phyloP scores from a whole-genome alignment of 1,139 yeast species.

The Candida mesenterica region DNA sequence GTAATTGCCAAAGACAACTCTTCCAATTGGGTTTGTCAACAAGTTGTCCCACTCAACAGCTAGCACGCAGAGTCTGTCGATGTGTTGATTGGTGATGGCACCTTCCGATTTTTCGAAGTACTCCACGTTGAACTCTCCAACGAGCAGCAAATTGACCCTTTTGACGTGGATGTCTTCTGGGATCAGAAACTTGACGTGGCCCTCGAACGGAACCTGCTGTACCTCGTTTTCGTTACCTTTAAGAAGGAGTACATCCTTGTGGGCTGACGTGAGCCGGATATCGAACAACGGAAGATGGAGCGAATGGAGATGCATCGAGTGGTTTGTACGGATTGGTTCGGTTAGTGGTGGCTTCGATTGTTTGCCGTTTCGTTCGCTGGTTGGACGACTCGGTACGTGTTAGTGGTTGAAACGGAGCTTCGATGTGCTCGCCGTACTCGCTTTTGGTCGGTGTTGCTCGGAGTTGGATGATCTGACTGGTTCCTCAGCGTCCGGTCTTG shows the following conservation, averaged over 20 bases:
- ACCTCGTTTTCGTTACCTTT: constrained; percentile 60
- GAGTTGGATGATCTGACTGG: too few relatives aligned
- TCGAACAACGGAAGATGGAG: constrained; percentile 30
- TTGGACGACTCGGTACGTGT: too few relatives aligned
- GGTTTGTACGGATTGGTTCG: too few relatives aligned
- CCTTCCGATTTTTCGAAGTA: constrained; percentile 44
- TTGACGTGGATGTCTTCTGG: constrained; percentile 52
- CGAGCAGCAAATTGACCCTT: constrained; percentile 43
- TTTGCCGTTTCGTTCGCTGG: too few relatives aligned
- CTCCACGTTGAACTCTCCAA: constrained; percentile 56
- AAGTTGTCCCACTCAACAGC: constrained; percentile 62
- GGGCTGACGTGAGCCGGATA: constrained; percentile 44
- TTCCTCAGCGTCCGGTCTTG: too few relatives aligned
- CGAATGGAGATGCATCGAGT: constrained; percentile 5
- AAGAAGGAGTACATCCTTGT: constrained; percentile 53
- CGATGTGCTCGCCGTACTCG: too few relatives aligned
- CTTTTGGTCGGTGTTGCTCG: too few relatives aligned
- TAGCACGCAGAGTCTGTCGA: constrained; percentile 50
- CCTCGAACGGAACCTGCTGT: constrained; percentile 52
- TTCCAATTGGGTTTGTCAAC: constrained; percentile 47
- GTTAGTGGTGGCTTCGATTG: too few relatives aligned
- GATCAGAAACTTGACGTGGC: constrained; percentile 55
- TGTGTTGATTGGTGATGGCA: constrained; percentile 42
- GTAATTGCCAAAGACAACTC: constrained; percentile 40
- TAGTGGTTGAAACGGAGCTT: too few relatives aligned